phyloP scores from a whole-genome alignment of 495 filamentous ascomycete species.

The Hypoxylon fuscum region DNA sequence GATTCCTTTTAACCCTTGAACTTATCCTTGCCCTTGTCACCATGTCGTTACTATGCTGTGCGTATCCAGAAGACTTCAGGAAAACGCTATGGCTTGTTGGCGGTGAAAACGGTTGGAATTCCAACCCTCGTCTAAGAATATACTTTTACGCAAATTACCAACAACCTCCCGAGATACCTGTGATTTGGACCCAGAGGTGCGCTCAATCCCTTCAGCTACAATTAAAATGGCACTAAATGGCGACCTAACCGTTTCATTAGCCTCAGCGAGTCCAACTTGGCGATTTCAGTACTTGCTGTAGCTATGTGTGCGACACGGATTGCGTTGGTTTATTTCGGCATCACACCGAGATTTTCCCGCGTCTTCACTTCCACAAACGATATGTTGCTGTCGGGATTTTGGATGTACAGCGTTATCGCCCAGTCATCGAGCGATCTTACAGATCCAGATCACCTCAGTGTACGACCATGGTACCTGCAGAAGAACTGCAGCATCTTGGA shows the following conservation, averaged over 20 bases:
- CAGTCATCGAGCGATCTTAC: too few relatives aligned
- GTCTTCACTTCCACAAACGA: too few relatives aligned
- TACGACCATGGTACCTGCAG: too few relatives aligned
- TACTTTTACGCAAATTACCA: slow-evolving; percentile 46
- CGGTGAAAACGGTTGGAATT: slow-evolving; percentile 41
- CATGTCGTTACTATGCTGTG: slow-evolving; percentile 21
- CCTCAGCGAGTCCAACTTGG: slow-evolving; percentile 30
- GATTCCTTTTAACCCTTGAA: background rate
- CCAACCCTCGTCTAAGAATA: slow-evolving; percentile 38
- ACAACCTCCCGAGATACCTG: slow-evolving; percentile 37
- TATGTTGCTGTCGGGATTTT: too few relatives aligned
- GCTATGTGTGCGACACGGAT: slow-evolving; percentile 16
- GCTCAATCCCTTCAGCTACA: background rate
- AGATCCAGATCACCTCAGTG: too few relatives aligned
- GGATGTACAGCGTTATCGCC: too few relatives aligned
- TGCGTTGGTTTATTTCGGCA: slow-evolving; percentile 7
- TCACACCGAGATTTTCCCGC: too few relatives aligned
- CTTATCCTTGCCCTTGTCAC: slow-evolving; percentile 10
- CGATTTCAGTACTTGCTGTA: slow-evolving; percentile 21
- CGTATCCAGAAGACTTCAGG: slow-evolving; percentile 29
- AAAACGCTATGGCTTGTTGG: slow-evolving; percentile 39
- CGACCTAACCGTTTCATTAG: slow-evolving; percentile 11
- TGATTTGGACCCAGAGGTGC: slow-evolving; percentile 41
- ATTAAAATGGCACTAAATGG: background rate
- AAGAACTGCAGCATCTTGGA: too few relatives aligned